phyloP scores from a whole-genome alignment of 495 filamentous ascomycete species.

The Penicillium robsamsonii region DNA sequence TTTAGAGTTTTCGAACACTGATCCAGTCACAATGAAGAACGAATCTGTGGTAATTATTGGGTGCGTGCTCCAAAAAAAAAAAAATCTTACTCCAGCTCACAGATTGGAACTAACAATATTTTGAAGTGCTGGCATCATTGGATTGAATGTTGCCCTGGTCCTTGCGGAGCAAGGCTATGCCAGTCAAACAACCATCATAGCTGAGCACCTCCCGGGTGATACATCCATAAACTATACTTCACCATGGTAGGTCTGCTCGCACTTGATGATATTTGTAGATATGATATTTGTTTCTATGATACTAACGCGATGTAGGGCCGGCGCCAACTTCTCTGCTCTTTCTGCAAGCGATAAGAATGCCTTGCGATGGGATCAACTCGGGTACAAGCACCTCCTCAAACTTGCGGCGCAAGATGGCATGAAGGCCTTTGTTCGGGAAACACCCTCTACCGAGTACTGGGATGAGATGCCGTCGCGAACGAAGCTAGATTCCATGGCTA shows the following conservation, averaged over 20 bases:
- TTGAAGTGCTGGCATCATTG: constrained; percentile 32
- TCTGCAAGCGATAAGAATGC: constrained; percentile 33
- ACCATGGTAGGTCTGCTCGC: constrained; percentile 25
- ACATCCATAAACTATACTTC: constrained; percentile 29
- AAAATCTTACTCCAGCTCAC: background rate
- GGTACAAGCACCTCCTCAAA: constrained; percentile 27
- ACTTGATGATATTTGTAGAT: background rate
- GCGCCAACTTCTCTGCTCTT: constrained; percentile 36
- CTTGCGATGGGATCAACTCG: constrained; percentile 29
- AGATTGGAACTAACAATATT: background rate
- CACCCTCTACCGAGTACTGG: constrained; percentile 30
- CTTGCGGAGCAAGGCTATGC: constrained; percentile 29
- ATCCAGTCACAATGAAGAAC: constrained; percentile 8
- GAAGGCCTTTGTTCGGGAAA: constrained; percentile 22
- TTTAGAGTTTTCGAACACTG: background rate
- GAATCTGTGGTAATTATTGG: constrained; percentile 23
- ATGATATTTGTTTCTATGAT: background rate
- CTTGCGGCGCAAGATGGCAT: constrained; percentile 20
- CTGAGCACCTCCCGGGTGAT: constrained; percentile 34
- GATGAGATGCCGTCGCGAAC: constrained; percentile 25
- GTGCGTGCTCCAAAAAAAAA: constrained; percentile 1
- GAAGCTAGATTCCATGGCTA: constrained; percentile 28
- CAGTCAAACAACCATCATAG: constrained; percentile 26
- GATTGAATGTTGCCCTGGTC: constrained; percentile 31
- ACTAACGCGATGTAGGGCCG: constrained; percentile 21